Base-by-base conservation (phyloP, 257 asterid genomes). In the Scutellaria galericulata region DNA sequence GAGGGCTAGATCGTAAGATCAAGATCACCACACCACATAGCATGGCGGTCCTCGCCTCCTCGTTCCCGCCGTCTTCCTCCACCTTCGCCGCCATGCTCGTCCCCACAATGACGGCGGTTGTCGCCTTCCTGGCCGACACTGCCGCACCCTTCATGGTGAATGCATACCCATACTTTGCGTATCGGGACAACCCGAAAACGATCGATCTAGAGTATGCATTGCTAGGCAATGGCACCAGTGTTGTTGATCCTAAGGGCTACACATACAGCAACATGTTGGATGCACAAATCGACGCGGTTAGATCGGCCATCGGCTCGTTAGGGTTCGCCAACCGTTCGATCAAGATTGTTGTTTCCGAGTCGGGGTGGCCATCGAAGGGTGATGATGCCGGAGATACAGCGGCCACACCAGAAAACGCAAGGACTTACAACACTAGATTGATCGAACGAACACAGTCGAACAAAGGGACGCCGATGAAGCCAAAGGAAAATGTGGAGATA, bases 351-450 rank as follows among this genome's bases (percentile, higher is more conserved):
- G 88, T 90, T 52, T 83, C 97, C 0, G 96, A 90, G 59, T 82
- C 91, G 0, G 91, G 96, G 45, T 88, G 96, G 97, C 91, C 93
- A 11, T 85, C 96, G 0, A 84, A 65, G 58, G 93, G 91, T 5
- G 93, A 82, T 5, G 93, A 81, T 6, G 12, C 80, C 3, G 84
- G 83, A 0, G 88, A 85, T 9, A 47, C 72, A n/a, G 86, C 76
- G 0, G 96, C 91, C 8, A 83, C 89, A 0, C 78, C 76, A 1
- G 86, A 85, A 37, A 87, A 86, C 15, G 91, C 94, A 8, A 75
- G 55, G 35, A 87, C 81, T 0, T 89, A 87, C 62, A 83, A 85
- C 42, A 54, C 79, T 0, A 58, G 87, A 52, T 24, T 87, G 41
- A 67, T 86, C 39, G 66, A 75, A 12, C 80, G 87, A 5, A 84